phyloP scores from a whole-genome alignment of 257 asterid species.

The Nicotiana knightiana region DNA sequence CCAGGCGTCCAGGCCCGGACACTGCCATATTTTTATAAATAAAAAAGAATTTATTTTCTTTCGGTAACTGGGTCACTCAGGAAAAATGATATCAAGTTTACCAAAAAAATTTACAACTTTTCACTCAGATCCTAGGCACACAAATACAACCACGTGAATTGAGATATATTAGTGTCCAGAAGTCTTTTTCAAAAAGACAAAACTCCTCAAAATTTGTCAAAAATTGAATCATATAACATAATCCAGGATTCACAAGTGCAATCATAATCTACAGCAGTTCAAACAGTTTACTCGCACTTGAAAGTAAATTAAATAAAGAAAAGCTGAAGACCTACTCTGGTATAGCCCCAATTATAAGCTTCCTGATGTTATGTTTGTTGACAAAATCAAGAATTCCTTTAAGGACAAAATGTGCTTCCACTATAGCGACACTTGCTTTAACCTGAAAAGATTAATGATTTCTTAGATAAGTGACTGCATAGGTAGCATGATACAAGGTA shows the following conservation, averaged over 20 bases:
- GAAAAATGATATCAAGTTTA: neutral
- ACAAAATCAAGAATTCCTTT: slow-evolving; percentile 63
- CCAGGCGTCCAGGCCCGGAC: neutral
- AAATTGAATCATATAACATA: neutral
- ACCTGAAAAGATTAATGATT: slow-evolving; percentile 38
- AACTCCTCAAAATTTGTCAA: neutral
- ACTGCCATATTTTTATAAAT: neutral
- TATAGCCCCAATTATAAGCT: slow-evolving; percentile 70
- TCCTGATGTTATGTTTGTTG: slow-evolving; percentile 37
- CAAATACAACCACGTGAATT: neutral
- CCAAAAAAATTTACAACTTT: neutral
- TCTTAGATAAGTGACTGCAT: neutral
- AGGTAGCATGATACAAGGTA: slow-evolving; percentile 3
- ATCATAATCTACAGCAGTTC: neutral
- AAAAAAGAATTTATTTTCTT: neutral
- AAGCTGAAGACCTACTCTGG: slow-evolving; percentile 56
- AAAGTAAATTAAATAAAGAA: slow-evolving; percentile 7
- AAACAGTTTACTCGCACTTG: neutral
- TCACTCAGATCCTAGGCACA: neutral
- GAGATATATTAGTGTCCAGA: neutral
- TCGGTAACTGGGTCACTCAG: neutral
- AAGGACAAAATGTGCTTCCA: slow-evolving; percentile 60
- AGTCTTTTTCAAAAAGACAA: neutral
- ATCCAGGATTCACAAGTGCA: slow-evolving; percentile 1
- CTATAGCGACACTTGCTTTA: slow-evolving; percentile 44